Evolutionary conservation across 208 protist genomes (phyloP).

Genomic region (Acanthamoeba sp.): DNA sequence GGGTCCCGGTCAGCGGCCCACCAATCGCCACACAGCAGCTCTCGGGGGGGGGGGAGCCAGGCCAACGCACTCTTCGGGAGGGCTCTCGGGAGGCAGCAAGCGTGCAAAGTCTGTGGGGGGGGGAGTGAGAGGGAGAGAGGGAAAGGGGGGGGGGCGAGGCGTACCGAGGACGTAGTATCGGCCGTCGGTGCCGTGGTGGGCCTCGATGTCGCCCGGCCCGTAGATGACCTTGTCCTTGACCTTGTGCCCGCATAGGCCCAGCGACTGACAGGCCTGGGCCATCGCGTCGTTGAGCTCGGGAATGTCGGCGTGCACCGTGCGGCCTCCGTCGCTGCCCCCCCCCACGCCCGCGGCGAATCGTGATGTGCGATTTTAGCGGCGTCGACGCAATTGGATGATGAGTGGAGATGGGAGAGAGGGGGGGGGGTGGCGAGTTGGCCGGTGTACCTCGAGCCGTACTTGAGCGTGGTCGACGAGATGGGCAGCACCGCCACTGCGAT

Average conservation of each 20-base stretch:
- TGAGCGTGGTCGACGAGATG: not conserved
- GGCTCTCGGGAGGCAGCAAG: slow-evolving; percentile 11
- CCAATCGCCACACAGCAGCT: no score
- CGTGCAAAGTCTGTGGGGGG: not conserved
- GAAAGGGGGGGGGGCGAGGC: no score
- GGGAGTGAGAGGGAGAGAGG: no score
- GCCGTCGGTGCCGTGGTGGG: slow-evolving; percentile 20
- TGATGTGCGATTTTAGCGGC: no score
- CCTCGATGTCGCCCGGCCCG: slow-evolving; percentile 32
- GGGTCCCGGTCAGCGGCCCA: no score
- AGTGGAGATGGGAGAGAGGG: not conserved
- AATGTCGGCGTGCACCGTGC: slow-evolving; percentile 11
- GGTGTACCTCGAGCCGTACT: not conserved
- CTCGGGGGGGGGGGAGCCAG: not conserved
- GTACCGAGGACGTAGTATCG: slow-evolving; percentile 28
- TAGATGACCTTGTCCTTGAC: slow-evolving; percentile 55
- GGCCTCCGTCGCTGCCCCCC: not conserved
- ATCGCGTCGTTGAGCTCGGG: slow-evolving; percentile 37
- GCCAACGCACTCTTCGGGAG: not conserved
- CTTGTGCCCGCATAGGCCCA: slow-evolving; percentile 5
- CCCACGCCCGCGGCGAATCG: no score
- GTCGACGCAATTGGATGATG: not conserved
- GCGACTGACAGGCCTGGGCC: not conserved
- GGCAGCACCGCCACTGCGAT: not conserved
- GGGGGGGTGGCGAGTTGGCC: not conserved